Evolutionary conservation across 2,329 filamentous ascomycete genomes (phyloP).

Genomic region (Aspergillus niger): DNA sequence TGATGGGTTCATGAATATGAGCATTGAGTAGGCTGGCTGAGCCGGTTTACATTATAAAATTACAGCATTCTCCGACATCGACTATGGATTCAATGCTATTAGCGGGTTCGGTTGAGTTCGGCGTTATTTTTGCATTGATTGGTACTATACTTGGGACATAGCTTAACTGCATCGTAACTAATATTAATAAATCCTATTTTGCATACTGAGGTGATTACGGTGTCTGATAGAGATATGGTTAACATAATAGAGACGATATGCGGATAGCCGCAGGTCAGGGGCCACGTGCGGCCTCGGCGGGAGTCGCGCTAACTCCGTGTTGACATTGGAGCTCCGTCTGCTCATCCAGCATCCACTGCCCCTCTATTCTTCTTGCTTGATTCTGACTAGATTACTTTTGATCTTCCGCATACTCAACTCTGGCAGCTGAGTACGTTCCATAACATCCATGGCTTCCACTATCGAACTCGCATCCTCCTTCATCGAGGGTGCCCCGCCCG

Average conservation of each 20-base stretch:
- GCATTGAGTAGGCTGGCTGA: constrained; percentile 68
- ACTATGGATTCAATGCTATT: background rate
- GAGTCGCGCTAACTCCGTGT: background rate
- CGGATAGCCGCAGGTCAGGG: background rate
- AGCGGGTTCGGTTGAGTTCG: background rate
- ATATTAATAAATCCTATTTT: too few species aligned
- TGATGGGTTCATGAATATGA: constrained; percentile 95
- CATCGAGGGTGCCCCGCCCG: constrained; percentile 89
- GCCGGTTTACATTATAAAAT: background rate
- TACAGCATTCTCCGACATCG: too few species aligned
- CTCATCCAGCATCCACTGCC: background rate
- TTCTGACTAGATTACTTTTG: background rate
- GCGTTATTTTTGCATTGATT: background rate
- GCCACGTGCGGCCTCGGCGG: background rate
- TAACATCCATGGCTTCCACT: constrained; percentile 45
- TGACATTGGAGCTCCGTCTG: background rate
- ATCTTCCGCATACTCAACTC: background rate
- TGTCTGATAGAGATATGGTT: background rate
- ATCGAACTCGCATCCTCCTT: constrained; percentile 75
- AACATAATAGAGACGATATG: background rate
- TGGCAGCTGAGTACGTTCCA: background rate
- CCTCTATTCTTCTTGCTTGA: background rate
- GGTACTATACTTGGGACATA: background rate
- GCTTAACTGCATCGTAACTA: too few species aligned
- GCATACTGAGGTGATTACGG: too few species aligned